Evolutionary conservation across 306 rosid species (phyloP), one percentile per base, ranked within the genome.

Genomic region (Sechiopsis laciniata): DNA sequence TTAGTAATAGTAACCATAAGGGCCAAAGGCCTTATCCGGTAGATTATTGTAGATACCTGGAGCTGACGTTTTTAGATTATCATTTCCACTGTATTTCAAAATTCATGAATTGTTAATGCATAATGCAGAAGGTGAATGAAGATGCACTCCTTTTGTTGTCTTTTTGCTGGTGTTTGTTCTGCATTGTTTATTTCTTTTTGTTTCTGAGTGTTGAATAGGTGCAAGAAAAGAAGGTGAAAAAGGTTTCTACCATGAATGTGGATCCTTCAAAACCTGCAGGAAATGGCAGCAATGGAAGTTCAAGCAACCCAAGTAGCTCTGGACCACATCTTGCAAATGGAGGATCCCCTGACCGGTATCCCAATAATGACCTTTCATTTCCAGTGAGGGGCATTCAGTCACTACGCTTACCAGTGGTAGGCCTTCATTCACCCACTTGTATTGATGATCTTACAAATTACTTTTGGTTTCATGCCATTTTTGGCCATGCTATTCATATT

Each of bases 321-420:
- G 83, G 77, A 66, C 76, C 71, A 0, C 62, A 57, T 75, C 76
- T 77, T 76, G 83, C 80, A 35, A 88, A 86, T 84, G 94, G 88
- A 65, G 88, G 80, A 48, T 87, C 82, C 70, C 76, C 79, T 51
- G 87, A 77, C 19, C 80, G 73, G 21, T 55, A 62, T 68, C 73
- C 75, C 17, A 80, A 76, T 79, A 81, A 77, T 56, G 84, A 80
- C 65, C 53, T 70, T 55, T 80, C 74, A 81, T 64, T 76, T 67
- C 83, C 87, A 56, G 12, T 77, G 21, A 89, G 81, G 45, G 80
- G 76, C 60, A 26, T 77, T 13, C 75, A 71, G 22, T 75, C 89
- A 63, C 79, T 88, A 46, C 86, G 52, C 62, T 79, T 88, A 72
- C 90, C 94, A 40, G 74, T 77, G 88, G 90, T 88, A 85, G 85